phyloP scores from a whole-genome alignment of 352 stramenopile species.

The Pythium phragmitis region DNA sequence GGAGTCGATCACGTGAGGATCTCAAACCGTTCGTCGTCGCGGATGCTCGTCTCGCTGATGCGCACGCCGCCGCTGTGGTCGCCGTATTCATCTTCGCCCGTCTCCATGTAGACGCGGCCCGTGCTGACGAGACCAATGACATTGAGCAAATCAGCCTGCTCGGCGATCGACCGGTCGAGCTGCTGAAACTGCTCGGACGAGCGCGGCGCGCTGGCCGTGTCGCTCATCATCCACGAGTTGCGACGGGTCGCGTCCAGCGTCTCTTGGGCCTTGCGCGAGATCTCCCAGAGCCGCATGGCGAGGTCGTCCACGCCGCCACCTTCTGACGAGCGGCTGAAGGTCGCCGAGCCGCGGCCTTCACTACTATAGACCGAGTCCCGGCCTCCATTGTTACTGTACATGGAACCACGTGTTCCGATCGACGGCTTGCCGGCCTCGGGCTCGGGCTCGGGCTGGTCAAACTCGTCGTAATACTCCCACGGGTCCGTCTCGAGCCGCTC shows the following conservation, averaged over 20 bases:
- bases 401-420: slow-evolving; percentile 9
- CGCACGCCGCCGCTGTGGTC: slow-evolving; percentile 51
- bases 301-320: slow-evolving; percentile 33
- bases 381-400: slow-evolving; percentile 9
- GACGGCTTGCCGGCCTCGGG: slow-evolving; percentile 29
- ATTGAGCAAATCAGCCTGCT: slow-evolving; percentile 72
- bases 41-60: slow-evolving; percentile 56
- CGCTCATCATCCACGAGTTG: slow-evolving; percentile 79
- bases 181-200: slow-evolving; percentile 71
- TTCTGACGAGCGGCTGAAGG: slow-evolving; percentile 9
- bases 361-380: slow-evolving; percentile 6
- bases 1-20: slow-evolving; percentile 38
- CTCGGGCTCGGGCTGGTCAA: slow-evolving; percentile 33
- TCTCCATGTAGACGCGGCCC: slow-evolving; percentile 75
- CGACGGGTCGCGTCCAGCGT: slow-evolving; percentile 61
- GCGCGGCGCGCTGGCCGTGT: slow-evolving; percentile 63
- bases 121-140: slow-evolving; percentile 77
- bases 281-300: slow-evolving; percentile 55
- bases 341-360: slow-evolving; percentile 2
- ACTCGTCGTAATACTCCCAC: slow-evolving; percentile 64
- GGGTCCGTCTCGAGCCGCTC: slow-evolving; percentile 61
- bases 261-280: slow-evolving; percentile 62
- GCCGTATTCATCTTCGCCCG: slow-evolving; percentile 33
- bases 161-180: slow-evolving; percentile 69
- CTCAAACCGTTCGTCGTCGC: slow-evolving; percentile 63